Base-by-base conservation (phyloP, 2,329 filamentous ascomycete species). In the Fusarium nurragi region DNA sequence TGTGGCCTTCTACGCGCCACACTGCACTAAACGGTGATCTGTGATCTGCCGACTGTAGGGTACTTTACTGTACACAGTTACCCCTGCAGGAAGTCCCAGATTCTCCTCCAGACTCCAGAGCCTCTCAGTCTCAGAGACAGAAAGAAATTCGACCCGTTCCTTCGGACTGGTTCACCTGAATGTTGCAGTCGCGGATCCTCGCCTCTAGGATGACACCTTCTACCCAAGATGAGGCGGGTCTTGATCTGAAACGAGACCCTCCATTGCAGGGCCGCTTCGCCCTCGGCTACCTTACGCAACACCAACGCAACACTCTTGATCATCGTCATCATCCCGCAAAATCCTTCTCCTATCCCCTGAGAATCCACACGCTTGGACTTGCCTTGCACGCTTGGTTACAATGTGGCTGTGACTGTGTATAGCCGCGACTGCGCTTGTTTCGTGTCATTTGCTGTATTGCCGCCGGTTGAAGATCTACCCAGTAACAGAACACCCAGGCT, bases 351-450 rank as follows among this genome's bases (percentile, higher is more conserved):
- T 40, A 48, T 40, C 54, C 53, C 56, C 51, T 60, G 46, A 51
- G 36, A 47, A 47, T 63, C 60, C 41, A 40, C 13, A 43, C 30
- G 30, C 37, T 16, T 39, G 28, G 30, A 13, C 30, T 28, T 23
- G 46, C 12, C 22, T 21, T 26, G 9, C 23, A 11, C 30, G 26
- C 26, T 28, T 30, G 38, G n/a, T 18, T 22, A 16, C 12, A 19
- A 36, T 34, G 39, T 26, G 18, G 40, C 41, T 44, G 43, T 32
- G 30, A 37, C n/a, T 46, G 18, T 37, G 39, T 28, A 43, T 49
- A 49, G 54, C 60, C 55, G 60, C 48, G 57, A 62, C 44, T 55
- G 64, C 67, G 67, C 67, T 70, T 70, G 67, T 70, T 68, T 69
- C 67, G 53, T 48, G 38, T 59, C 47, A 19, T n/a, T 21, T 45